These are phyloP conservation scores for Cerrena zonata DNA, from an alignment of 1,284 basidiomycete species.

Conservation along the genomic window DNA sequence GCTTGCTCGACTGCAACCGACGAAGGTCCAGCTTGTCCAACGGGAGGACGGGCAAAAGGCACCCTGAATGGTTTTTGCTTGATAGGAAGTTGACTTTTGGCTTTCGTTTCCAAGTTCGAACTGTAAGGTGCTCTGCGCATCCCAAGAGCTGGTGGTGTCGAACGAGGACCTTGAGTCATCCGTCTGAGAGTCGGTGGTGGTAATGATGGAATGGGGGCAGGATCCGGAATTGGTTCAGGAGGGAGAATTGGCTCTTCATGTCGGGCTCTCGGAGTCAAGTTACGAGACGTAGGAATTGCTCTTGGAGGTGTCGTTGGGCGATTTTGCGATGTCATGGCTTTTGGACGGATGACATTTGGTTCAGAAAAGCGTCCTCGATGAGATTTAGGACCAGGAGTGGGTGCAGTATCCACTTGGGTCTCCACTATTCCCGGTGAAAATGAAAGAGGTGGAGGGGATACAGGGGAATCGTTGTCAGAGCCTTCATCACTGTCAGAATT, in stretches of 20 bases:
- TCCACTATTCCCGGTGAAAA: background rate
- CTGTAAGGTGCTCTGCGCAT: conserved; percentile 6
- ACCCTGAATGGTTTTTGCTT: conserved; percentile 9
- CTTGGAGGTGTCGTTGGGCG: background rate
- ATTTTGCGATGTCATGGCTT: background rate
- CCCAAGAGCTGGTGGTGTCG: conserved; percentile 7
- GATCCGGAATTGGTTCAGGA: background rate
- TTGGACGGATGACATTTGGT: too few species aligned
- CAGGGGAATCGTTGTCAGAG: too few species aligned
- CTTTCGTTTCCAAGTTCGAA: background rate
- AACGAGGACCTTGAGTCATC: conserved; percentile 2
- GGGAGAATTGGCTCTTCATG: background rate
- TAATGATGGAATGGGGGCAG: background rate
- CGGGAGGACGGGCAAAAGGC: conserved; percentile 5
- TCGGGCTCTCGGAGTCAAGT: background rate
- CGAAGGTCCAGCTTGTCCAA: background rate
- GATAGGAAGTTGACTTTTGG: conserved; percentile 2
- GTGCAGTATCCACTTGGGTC: background rate
- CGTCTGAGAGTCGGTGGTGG: background rate
- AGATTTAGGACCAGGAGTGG: background rate
- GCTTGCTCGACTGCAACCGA: background rate
- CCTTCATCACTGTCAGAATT: too few species aligned
- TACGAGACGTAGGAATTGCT: background rate
- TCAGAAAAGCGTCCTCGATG: too few species aligned
- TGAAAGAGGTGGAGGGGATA: background rate